A percentile compares a stretch with the other conserved stretches of the same genome.
Conservation (phyloP, 2,329 filamentous ascomycete species). For the Aspergillus transmontanensis region DNA sequence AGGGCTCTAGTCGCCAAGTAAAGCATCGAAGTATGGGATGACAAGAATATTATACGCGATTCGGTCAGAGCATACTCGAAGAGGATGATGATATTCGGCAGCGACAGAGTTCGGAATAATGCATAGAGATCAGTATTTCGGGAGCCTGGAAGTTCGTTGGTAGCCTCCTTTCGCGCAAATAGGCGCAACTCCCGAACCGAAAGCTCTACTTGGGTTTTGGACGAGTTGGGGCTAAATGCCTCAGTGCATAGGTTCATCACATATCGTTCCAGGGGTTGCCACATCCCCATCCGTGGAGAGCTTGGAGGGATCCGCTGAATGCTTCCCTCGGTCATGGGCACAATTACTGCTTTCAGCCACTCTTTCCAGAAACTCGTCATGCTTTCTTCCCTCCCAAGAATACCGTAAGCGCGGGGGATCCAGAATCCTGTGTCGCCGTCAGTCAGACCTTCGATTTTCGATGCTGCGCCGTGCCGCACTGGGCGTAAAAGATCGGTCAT, state of each 20-base stretch:
- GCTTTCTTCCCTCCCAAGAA: constrained; percentile 80
- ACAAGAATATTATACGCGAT: constrained; percentile 92
- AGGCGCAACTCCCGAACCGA: constrained; percentile 85
- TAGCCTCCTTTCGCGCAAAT: constrained; percentile 89
- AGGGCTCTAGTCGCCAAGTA: constrained; percentile 90
- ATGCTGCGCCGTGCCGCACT: constrained; percentile 88
- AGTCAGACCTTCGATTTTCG: constrained; percentile 95
- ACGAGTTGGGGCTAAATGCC: constrained; percentile 86
- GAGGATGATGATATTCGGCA: constrained; percentile 88
- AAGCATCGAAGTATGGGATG: constrained; percentile 94
- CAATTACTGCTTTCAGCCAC: constrained; percentile 90
- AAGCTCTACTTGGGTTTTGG: constrained; percentile 93
- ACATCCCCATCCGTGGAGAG: constrained; percentile 87
- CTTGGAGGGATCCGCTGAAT: constrained; percentile 81
- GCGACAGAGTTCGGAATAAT: constrained; percentile 83
- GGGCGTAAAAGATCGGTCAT: constrained; percentile 96
- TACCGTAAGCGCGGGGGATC: constrained; percentile 91
- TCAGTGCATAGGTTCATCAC: constrained; percentile 96
- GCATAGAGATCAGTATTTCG: constrained; percentile 91
- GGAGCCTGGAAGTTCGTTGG: constrained; percentile 89
- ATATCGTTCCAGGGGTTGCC: constrained; percentile 95
- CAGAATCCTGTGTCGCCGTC: constrained; percentile 94
- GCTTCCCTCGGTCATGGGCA: constrained; percentile 90
- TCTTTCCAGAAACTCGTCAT: constrained; percentile 97
- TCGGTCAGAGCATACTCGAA: constrained; percentile 93